Evolutionary conservation across 1,284 basidiomycete species (phyloP), one percentile per base, ranked within the genome.

Genomic region (Rhodotorula glutinis): DNA sequence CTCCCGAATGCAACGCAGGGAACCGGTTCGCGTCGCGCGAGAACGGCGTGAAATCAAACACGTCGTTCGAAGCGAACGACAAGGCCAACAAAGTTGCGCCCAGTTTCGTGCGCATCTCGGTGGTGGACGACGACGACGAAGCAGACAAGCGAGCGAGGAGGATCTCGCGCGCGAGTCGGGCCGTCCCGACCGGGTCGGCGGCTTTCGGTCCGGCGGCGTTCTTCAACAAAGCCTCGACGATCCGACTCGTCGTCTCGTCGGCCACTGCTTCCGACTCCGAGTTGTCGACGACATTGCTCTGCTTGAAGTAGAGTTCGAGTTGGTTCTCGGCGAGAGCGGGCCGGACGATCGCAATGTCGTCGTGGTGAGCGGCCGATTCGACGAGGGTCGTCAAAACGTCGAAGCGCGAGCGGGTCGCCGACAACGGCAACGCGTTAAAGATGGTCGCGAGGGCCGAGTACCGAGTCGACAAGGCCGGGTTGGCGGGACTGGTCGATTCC

Each of bases 31-130:
- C 33, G 47, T 13, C n/a, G 49, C 53, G 74, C 63, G 51, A 91
- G 85, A 30, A 95, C 79, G n/a, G 87, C 79, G 75, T 92, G 88
- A 94, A 88, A 78, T 92, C 87, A 77, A 91, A 90, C 65, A 88
- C 79, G 40, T 82, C 81, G 9, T 88, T 86, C 46, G 88, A 82
- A 49, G 88, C 84, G 55, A 95, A 82, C 19, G 89, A 87, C 21
- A 85, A 73, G 25, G 77, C 76, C 49, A 82, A 72, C 3, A 80
- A 76, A 62, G 76, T 75, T 58, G 77, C 49, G 49, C 25, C 49
- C 49, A 51, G 8, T 71, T 21, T 76, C 78, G 25, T 76, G 68
- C 67, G 65, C n/a, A 83, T n/a, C 87, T n/a, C n/a, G n/a, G n/a
- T n/a, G n/a, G n/a, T n/a, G n/a, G n/a, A n/a, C n/a, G 23, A 10